Base-by-base conservation (phyloP, 2,329 filamentous ascomycete genomes). In the Gremmenia infestans region DNA sequence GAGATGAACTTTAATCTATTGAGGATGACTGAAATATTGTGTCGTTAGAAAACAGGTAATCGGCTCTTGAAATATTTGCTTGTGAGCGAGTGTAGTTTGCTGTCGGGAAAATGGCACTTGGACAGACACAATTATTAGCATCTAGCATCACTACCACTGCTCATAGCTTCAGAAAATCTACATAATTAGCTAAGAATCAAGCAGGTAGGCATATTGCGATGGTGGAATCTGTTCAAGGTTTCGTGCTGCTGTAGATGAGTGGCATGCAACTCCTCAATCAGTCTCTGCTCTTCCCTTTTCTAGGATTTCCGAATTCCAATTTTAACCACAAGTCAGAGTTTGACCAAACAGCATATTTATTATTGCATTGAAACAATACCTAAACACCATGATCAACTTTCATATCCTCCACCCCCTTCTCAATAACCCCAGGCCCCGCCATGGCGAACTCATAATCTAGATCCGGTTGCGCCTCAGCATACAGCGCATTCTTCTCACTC, bases 381-480 rank as follows among this genome's bases (percentile, higher is more conserved):
- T 12, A 45, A 19, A 45, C 11, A 45, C 60, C 61, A 57, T 64
- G 59, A 60, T 68, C 65, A 58, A 69, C 58, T 43, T 53, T 62
- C 62, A 64, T 60, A 19, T 55, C 48, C 37, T 70, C 67, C n/a
- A 67, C 62, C 1, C 68, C 68, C 28, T 56, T 64, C 42, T 67
- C 67, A 50, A 70, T 63, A 2, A 66, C 65, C 4, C 66, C 67
- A n/a, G 51, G 37, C 19, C 67, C 68, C 22, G 73, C 75, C 57
- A 72, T 68, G 61, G 73, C 74, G 62, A 78, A 73, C 68, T 77
- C 76, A 48, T 72, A 71, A 57, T 78, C 70, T n/a, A 78, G 63
- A 58, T 78, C 76, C 5, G 73, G 70, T 65, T 78, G 76, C 6
- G 72, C 74, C 68, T 78, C 76, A 28, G 71, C 68, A 63, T 78